These are phyloP conservation scores for Flaveria ramosissima DNA, from an alignment of 129 eudicot genomes.

Conservation along the genomic window DNA sequence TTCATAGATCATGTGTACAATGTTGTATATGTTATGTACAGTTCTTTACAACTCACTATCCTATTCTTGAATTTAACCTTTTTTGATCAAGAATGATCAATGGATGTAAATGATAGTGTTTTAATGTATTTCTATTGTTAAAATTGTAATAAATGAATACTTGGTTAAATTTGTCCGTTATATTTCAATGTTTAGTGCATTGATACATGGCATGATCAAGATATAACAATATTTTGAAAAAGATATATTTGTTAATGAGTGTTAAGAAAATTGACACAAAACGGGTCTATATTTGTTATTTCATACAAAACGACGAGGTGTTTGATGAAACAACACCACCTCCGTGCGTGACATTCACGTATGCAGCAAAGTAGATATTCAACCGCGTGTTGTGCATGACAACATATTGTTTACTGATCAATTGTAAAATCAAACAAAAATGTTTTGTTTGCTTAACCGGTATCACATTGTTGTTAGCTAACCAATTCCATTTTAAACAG, in stretches of 20 bases:
- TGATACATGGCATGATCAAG: not conserved
- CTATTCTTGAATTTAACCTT: slow-evolving; percentile 5
- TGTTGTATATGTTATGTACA: slow-evolving; percentile 32
- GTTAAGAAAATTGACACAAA: too few relatives aligned
- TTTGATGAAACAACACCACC: not conserved
- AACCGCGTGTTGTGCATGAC: not conserved
- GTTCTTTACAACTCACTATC: not conserved
- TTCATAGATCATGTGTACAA: slow-evolving; percentile 1
- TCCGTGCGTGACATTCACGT: not conserved
- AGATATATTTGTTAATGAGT: too few relatives aligned
- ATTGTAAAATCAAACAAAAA: not conserved
- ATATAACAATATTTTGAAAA: not conserved
- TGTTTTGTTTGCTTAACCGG: too few relatives aligned
- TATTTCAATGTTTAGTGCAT: not conserved
- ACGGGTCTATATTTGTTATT: too few relatives aligned
- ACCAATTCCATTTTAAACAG: too few relatives aligned
- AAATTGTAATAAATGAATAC: not conserved
- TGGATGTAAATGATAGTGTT: not conserved
- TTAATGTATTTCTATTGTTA: not conserved
- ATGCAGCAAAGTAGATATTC: not conserved
- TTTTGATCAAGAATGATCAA: not conserved
- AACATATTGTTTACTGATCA: not conserved
- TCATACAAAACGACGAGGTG: not conserved
- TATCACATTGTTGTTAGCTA: too few relatives aligned
- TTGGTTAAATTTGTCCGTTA: not conserved